phyloP scores from a whole-genome alignment of 2,329 filamentous ascomycete species.

The Microdochium bolleyi region DNA sequence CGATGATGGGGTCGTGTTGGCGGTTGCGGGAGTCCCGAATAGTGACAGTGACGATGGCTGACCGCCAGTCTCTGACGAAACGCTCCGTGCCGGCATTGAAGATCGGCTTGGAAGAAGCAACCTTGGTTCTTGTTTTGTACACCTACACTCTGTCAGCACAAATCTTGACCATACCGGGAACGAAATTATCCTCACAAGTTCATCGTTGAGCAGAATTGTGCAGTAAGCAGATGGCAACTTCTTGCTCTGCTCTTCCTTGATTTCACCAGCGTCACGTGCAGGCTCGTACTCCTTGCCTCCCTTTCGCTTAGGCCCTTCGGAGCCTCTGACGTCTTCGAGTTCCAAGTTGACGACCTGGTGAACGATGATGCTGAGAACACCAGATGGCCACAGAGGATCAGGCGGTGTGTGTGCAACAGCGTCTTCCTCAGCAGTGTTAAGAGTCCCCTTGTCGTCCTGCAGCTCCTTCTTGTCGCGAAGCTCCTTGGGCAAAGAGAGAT shows the following conservation, averaged over 20 bases:
- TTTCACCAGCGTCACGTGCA: slow-evolving; percentile 75
- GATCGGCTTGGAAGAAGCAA: slow-evolving; percentile 87
- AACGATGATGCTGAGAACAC: slow-evolving; percentile 76
- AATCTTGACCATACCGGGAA: slow-evolving; percentile 6
- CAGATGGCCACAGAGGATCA: slow-evolving; percentile 93
- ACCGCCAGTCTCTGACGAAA: slow-evolving; percentile 90
- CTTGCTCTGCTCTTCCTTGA: slow-evolving; percentile 74
- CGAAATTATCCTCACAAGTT: slow-evolving; percentile 44
- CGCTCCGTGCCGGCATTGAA: slow-evolving; percentile 95
- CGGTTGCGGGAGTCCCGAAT: slow-evolving; percentile 84
- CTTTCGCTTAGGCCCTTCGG: slow-evolving; percentile 64
- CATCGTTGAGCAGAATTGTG: slow-evolving; percentile 83
- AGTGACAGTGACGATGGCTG: slow-evolving; percentile 74
- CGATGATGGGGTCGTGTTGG: slow-evolving; percentile 90
- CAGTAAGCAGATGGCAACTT: slow-evolving; percentile 87
- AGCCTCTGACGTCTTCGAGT: slow-evolving; percentile 84
- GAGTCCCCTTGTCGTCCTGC: slow-evolving; percentile 78
- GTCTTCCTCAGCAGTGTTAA: slow-evolving; percentile 69
- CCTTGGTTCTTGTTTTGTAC: slow-evolving; percentile 93
- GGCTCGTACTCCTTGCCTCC: slow-evolving; percentile 78
- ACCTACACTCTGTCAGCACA: slow-evolving; percentile 30
- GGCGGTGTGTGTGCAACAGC: slow-evolving; percentile 85
- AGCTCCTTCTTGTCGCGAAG: slow-evolving; percentile 68
- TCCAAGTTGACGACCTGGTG: slow-evolving; percentile 96
- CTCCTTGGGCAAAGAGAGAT: slow-evolving; percentile 65